These are phyloP conservation scores for Skeletonema grethae DNA, from an alignment of 108 stramenopile species.

Conservation along the genomic window DNA sequence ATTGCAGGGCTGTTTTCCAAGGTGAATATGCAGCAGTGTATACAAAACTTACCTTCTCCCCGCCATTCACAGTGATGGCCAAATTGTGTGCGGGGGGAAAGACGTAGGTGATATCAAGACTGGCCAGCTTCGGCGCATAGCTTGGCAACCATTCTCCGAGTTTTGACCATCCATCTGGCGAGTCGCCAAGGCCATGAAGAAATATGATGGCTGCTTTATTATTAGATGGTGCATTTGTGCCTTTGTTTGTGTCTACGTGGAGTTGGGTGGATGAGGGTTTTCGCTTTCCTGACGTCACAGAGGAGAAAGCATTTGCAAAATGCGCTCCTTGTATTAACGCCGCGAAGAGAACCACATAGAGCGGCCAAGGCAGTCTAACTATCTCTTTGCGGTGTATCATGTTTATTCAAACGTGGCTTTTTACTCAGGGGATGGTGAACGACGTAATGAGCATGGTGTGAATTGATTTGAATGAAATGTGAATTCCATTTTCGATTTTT, in stretches of 20 bases:
- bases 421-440: no score
- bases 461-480: no score
- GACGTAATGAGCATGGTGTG: no score
- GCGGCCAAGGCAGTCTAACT: not conserved
- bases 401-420: no score
- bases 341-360: not conserved
- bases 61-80: conserved; percentile 45
- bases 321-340: not conserved
- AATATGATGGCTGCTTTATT: conserved; percentile 47
- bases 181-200: conserved; percentile 51
- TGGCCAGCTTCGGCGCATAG: conserved; percentile 28
- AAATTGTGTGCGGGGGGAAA: conserved; percentile 45
- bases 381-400: not conserved
- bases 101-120: conserved; percentile 38
- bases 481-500: no score
- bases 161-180: conserved; percentile 48
- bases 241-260: not conserved
- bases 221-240: not conserved
- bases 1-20: no score
- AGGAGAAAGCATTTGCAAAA: not conserved
- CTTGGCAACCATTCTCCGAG: conserved; percentile 33
- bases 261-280: not conserved
- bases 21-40: no score
- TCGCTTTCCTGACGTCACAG: not conserved
- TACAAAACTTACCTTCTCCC: conserved; percentile 31